Conservation (phyloP, 352 stramenopile species). For the Aphanomyces cochlioides region DNA sequence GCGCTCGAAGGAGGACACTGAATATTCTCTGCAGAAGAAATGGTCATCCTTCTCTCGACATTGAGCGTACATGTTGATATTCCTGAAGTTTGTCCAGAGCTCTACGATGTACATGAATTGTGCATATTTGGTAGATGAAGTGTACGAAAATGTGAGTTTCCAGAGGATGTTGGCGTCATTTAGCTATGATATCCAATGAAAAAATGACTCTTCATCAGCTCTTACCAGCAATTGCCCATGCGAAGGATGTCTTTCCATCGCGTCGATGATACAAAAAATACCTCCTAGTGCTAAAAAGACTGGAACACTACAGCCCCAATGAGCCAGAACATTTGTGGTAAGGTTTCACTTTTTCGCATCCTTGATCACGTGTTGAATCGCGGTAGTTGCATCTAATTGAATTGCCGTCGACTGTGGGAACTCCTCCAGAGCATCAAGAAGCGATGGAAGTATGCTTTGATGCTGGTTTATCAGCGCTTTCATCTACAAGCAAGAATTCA, state of each 20-base stretch:
- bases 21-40: neutral
- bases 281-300: constrained; percentile 1
- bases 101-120: no score
- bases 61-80: no score
- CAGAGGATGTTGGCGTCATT: constrained; percentile 6
- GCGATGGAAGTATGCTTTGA: constrained; percentile 3
- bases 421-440: neutral
- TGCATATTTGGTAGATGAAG: no score
- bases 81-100: no score
- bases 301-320: constrained; percentile 10
- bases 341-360: constrained; percentile 10
- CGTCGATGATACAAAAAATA: neutral
- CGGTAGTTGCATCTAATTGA: constrained; percentile 3
- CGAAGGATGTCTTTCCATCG: neutral
- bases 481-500: neutral
- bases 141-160: neutral
- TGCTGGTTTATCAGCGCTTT: neutral
- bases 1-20: neutral
- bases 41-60: no score
- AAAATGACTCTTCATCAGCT: neutral
- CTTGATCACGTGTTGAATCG: constrained; percentile 20
- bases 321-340: neutral
- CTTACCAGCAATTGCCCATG: constrained; percentile 4
- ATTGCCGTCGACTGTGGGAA: neutral
- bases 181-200: neutral